Evolutionary conservation across 148 eudicot species (phyloP), one percentile per base, ranked within the genome.

Genomic region (Tetragonia tetragonoides): DNA sequence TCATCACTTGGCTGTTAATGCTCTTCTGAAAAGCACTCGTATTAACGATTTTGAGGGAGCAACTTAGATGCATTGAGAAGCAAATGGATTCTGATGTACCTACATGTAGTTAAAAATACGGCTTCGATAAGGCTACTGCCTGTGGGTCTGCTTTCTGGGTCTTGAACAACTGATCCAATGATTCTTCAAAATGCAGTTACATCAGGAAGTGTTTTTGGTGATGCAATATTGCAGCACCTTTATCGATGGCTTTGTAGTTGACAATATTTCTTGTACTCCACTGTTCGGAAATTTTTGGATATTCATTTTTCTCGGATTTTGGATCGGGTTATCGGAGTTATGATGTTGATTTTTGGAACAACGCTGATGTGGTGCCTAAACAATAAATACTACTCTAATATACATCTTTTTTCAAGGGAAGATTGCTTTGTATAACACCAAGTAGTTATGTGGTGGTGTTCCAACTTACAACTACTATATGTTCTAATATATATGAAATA

Each of bases 241-340:
- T 93, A 95, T 84, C 89, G 99, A 69, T 95, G 99, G 99, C 93
- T 95, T 78, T 95, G 99, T 93, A 95, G 99, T 98, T 93, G 80
- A 28, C 34, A 28, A 28, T 0, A 28, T 28, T 28, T 28, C 34
- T 28, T 28, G 34, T 28, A 28, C 34, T 28, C 34, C 1, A 28
- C 34, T 28, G 34, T 28, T 28, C 34, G 34, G 34, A 28, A 28
- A 28, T 28, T 28, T 28, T 28, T 28, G 34, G 34, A 28, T 28
- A 28, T 28, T 28, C 34, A 28, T 28, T 28, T 28, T 28, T 1
- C 34, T 28, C 34, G 34, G 34, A 28, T 28, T 28, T 28, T 28
- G 34, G 34, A 28, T 28, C 34, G 34, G 34, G 1, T 28, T 28
- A 1, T 1, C 34, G 34, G 34, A 28, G 34, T 28, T 28, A n/a